Conservation (phyloP, 78 protist species). For the Bodo saltans region DNA sequence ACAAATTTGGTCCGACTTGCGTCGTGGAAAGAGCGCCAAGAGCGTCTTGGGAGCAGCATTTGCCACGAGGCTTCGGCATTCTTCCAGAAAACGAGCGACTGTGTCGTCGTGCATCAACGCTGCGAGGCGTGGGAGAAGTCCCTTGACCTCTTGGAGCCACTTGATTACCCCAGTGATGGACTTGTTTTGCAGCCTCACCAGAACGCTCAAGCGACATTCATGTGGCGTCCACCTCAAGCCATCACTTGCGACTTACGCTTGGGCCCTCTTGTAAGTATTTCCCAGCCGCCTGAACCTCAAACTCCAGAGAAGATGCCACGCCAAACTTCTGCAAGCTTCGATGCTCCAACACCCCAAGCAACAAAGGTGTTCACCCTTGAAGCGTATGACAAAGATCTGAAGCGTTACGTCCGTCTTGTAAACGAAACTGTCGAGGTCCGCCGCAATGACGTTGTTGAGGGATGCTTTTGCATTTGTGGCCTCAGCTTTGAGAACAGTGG, state of each 20-base stretch:
- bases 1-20: not conserved
- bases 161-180: not conserved
- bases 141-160: not conserved
- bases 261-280: not conserved
- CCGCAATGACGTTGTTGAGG: not conserved
- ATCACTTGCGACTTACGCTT: not conserved
- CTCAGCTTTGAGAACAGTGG: not conserved
- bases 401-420: not conserved
- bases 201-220: not conserved
- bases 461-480: not conserved
- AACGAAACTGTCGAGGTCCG: not conserved
- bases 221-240: not conserved
- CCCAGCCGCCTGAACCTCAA: not conserved
- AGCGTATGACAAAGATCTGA: not conserved
- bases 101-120: not conserved
- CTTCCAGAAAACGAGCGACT: not conserved
- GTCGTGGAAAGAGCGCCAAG: not conserved
- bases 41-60: not conserved
- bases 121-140: not conserved
- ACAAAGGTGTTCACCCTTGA: not conserved
- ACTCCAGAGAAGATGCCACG: too few relatives aligned
- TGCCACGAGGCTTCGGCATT: not conserved
- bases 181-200: not conserved
- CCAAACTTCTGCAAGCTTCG: too few relatives aligned
- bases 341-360: too few relatives aligned